Evolutionary conservation across 192 early-diverging fungal genomes (phyloP), one percentile per base, ranked within the genome.

Genomic region (Gaertneriomyces semiglobifer): DNA sequence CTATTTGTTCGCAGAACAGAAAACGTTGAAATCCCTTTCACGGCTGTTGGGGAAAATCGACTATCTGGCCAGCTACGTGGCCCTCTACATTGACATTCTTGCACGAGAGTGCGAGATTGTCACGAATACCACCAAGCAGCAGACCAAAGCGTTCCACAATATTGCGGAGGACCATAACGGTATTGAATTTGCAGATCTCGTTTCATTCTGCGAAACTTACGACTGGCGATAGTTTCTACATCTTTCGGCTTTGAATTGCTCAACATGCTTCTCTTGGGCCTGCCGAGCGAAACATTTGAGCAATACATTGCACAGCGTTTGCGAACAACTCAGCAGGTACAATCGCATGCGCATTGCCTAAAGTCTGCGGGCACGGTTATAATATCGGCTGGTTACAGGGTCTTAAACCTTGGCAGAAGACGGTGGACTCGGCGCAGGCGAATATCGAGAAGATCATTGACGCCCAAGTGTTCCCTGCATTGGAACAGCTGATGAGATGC

Each of bases 121-220:
- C 18, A 20, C 19, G 47, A 6, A 54, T 14, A 18, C 16, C 6
- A 39, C 52, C 6, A 20, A 40, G 7, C 40, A 54, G 19, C 44
- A 65, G 39, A 52, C 53, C 33, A 33, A 12, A 14, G 52, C 63
- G n/a, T 65, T 65, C 19, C 40, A 65, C n/a, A 40, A 2, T 6
- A 14, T 65, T 14, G 38, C 54, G 39, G 63, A 65, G 51, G 63
- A 65, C 12, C 63, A 65, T 54, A 14, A 18, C 7, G 61, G 61
- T 62, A 40, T 48, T 43, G 14, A 9, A 45, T 41, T 33, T 33
- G 25, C 25, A 33, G 25, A 33, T 33, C 25, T 50, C 16, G 48
- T n/a, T 50, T 50, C 16, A 18, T 50, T 12, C 48, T 50, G 1
- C 16, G 0, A 1, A 1, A 33, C 25, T 33, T 33, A 33, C 25